These are phyloP conservation scores for Vanrija sp. DNA, from an alignment of 1,284 basidiomycete species.

Conservation along the genomic window DNA sequence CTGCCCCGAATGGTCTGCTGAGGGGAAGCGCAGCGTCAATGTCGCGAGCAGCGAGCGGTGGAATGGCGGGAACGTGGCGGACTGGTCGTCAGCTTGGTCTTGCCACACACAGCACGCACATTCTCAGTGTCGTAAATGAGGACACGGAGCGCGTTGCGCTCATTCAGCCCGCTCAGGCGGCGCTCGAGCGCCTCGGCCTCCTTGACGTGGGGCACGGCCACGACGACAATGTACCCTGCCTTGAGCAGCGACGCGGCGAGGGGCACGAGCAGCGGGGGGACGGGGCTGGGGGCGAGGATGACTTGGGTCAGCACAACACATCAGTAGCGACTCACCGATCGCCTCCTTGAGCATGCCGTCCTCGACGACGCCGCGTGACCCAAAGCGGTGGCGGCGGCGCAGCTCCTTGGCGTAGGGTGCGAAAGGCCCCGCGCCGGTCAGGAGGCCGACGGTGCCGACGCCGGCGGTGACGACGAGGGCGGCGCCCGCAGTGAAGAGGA, in stretches of 20 bases:
- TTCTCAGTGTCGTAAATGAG: conserved; percentile 48
- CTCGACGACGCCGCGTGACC: conserved; percentile 32
- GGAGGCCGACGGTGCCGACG: conserved; percentile 26
- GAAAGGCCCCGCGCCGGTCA: conserved; percentile 13
- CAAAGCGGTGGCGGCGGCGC: conserved; percentile 22
- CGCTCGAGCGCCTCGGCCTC: conserved; percentile 46
- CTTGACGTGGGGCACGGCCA: conserved; percentile 43
- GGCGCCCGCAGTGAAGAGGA: conserved; percentile 25
- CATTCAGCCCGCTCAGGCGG: conserved; percentile 35
- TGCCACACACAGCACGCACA: conserved; percentile 17
- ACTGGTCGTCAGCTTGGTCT: not conserved
- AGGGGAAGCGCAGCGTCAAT: conserved; percentile 43
- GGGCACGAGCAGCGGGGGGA: conserved; percentile 39
- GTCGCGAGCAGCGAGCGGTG: conserved; percentile 46
- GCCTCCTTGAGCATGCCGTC: conserved; percentile 48
- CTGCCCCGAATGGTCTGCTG: not conserved
- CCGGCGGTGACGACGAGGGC: conserved; percentile 32
- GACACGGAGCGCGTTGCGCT: conserved; percentile 42
- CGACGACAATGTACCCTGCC: conserved; percentile 47
- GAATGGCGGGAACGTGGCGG: conserved; percentile 46
- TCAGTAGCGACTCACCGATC: conserved; percentile 36
- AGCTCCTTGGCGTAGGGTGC: conserved; percentile 7
- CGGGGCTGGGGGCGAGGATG: conserved; percentile 41
- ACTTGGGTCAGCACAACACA: conserved; percentile 24
- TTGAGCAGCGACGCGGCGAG: conserved; percentile 41